phyloP scores from a whole-genome alignment of 345 rosid genomes.

The Arabidopsis suecica region DNA sequence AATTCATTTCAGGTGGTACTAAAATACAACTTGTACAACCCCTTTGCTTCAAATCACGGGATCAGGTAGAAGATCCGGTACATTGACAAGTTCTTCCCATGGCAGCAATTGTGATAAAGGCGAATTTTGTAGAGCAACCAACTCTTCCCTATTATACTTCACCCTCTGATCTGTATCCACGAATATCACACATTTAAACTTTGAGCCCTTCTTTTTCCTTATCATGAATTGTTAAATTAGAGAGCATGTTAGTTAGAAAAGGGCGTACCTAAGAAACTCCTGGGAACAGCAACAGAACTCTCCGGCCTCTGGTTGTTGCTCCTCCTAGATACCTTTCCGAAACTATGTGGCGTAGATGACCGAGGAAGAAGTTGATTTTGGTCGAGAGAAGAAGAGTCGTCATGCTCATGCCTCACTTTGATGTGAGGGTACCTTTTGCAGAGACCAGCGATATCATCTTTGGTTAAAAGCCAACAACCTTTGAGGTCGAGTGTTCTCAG shows the following conservation, averaged over 20 bases:
- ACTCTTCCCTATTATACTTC: conserved; percentile 69
- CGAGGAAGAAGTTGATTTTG: conserved; percentile 38
- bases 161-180: conserved; percentile 74
- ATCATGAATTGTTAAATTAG: not conserved
- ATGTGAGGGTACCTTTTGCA: conserved; percentile 57
- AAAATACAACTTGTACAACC: not conserved
- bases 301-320: conserved; percentile 29
- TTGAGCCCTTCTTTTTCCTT: not conserved
- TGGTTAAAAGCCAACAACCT: conserved; percentile 90
- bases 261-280: conserved; percentile 50
- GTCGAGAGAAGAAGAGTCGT: conserved; percentile 37
- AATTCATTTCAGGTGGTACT: not conserved
- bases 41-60: not conserved
- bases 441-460: conserved; percentile 56
- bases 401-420: conserved; percentile 62
- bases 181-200: conserved; percentile 4
- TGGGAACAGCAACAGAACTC: conserved; percentile 42
- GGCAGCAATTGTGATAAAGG: conserved; percentile 47
- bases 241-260: conserved; percentile 3
- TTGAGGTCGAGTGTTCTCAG: conserved; percentile 69
- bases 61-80: conserved; percentile 39
- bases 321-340: conserved; percentile 18
- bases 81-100: conserved; percentile 25
- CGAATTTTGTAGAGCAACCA: conserved; percentile 59
- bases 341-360: conserved; percentile 39